These are phyloP conservation scores for Colletotrichum ledebouriae DNA, from an alignment of 2,329 filamentous ascomycete genomes.

Conservation along the genomic window DNA sequence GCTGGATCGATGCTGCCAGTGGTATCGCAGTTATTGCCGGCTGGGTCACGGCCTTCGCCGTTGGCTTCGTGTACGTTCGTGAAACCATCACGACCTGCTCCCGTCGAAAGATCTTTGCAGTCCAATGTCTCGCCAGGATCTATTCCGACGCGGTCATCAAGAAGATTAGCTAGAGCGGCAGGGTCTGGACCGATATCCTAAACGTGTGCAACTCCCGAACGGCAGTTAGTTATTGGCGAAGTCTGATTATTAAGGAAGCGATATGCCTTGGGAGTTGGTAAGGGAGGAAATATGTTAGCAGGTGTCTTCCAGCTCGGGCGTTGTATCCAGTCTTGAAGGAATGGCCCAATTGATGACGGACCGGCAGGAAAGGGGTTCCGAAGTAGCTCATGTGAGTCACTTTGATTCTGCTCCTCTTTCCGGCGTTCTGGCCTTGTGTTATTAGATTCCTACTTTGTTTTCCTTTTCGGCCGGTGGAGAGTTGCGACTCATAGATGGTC, in stretches of 20 bases:
- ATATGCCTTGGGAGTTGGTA: constrained; percentile 37
- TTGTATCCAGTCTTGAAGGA: constrained; percentile 14
- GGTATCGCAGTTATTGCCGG: neutral
- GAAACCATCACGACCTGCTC: neutral
- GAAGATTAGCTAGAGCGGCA: neutral
- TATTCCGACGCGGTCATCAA: neutral
- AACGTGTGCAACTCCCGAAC: constrained; percentile 4
- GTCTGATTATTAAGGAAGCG: constrained; percentile 35
- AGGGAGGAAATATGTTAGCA: constrained; percentile 9
- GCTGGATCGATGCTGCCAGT: neutral
- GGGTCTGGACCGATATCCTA: neutral
- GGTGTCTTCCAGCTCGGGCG: constrained; percentile 11
- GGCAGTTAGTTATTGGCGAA: constrained; percentile 14
- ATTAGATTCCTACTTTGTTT: constrained; percentile 22
- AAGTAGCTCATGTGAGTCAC: neutral
- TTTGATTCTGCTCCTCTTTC: constrained; percentile 11
- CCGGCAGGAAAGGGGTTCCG: constrained; percentile 23
- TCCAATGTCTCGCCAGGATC: neutral
- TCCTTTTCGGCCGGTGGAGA: constrained; percentile 1
- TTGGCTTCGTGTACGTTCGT: no score
- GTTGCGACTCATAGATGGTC: constrained; percentile 36
- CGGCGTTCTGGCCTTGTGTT: constrained; percentile 41
- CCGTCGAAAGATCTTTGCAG: neutral
- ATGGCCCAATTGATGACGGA: constrained; percentile 28
- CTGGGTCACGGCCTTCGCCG: no score